These are phyloP conservation scores for Tetrapisispora arboricola DNA, from an alignment of 805 yeast genomes.

Conservation along the genomic window DNA sequence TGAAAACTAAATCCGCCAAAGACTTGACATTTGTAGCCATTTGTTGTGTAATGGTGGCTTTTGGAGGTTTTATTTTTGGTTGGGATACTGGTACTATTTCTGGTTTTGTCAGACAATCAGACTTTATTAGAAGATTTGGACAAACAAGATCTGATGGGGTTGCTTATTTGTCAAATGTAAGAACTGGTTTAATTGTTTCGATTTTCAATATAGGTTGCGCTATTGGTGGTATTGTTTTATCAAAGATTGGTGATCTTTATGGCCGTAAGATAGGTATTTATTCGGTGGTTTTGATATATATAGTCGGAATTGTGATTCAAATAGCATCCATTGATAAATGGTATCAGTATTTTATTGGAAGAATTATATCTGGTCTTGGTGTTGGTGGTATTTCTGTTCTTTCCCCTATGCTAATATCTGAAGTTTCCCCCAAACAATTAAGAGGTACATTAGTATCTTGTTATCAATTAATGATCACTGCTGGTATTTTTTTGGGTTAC, in stretches of 20 bases:
- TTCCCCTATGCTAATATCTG: constrained; percentile 60
- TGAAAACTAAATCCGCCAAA: constrained; percentile 18
- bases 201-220: constrained; percentile 71
- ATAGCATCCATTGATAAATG: constrained; percentile 46
- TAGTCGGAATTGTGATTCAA: constrained; percentile 60
- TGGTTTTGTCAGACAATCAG: constrained; percentile 47
- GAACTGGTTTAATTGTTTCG: constrained; percentile 28
- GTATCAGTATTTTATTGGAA: constrained; percentile 66
- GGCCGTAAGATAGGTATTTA: constrained; percentile 60
- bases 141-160: constrained; percentile 13
- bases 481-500: constrained; percentile 72
- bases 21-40: constrained; percentile 23
- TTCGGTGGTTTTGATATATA: constrained; percentile 50
- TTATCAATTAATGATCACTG: constrained; percentile 63
- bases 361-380: constrained; percentile 62
- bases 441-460: constrained; percentile 69
- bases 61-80: constrained; percentile 71
- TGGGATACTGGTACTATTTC: constrained; percentile 69
- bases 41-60: constrained; percentile 42
- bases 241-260: constrained; percentile 48
- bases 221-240: constrained; percentile 54
- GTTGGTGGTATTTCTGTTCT: constrained; percentile 71
- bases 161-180: constrained; percentile 18
- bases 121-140: constrained; percentile 21
- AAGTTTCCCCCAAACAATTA: constrained; percentile 32